These are phyloP conservation scores for Salix viminalis DNA, from an alignment of 345 rosid genomes.

Conservation along the genomic window DNA sequence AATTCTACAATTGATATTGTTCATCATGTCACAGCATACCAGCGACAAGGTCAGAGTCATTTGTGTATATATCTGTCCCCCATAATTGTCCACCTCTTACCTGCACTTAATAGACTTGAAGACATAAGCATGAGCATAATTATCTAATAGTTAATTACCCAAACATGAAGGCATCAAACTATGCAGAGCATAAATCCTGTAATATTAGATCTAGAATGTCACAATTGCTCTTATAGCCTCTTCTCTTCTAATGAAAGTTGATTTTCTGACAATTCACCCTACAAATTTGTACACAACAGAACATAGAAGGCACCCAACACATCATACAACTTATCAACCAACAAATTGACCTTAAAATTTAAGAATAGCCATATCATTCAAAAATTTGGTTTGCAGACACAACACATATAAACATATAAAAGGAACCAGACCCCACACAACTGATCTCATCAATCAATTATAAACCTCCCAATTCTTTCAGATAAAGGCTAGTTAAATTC, in stretches of 20 bases:
- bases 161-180: not conserved
- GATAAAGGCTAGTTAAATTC: not conserved
- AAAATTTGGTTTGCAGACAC: not conserved
- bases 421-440: not conserved
- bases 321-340: not conserved
- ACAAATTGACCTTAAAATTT: not conserved
- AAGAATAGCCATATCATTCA: not conserved
- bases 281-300: not conserved
- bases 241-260: not conserved
- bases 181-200: not conserved
- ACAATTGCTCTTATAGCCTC: not conserved
- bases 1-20: not conserved
- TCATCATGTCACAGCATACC: conserved; percentile 40
- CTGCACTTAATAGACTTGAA: conserved; percentile 38
- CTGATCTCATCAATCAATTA: not conserved
- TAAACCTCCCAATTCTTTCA: not conserved
- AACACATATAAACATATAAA: not conserved
- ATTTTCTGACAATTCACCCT: not conserved
- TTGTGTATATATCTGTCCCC: conserved; percentile 97
- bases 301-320: not conserved
- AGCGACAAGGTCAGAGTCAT: conserved; percentile 98
- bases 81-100: conserved; percentile 97
- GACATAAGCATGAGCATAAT: not conserved
- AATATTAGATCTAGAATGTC: not conserved
- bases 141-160: not conserved